Base-by-base conservation (phyloP, 2,329 filamentous ascomycete genomes). In the Fusarium austroafricanum region DNA sequence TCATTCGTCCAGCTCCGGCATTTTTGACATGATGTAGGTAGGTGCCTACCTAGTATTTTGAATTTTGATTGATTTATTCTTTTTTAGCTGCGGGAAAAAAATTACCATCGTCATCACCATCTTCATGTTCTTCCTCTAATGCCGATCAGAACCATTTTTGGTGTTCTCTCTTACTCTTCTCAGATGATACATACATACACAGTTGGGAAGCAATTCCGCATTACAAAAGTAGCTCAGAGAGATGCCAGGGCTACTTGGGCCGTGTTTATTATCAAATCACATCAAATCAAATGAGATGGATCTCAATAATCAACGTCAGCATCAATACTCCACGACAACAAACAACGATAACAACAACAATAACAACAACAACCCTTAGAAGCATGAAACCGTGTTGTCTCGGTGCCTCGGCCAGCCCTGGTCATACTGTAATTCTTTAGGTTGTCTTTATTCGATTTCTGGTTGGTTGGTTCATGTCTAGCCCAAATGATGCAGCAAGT, bases 391-490 rank as follows among this genome's bases (percentile, higher is more conserved):
- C 49, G 45, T 43, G 49, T 45, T 49, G 55, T 50, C 18, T 62
- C 44, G 52, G 44, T 56, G 38, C 61, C 47, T 70, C 61, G 49
- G 49, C 45, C 55, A 53, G 54, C 50, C 51, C 55, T 57, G 46
- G 54, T 54, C n/a, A 20, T 47, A n/a, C n/a, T n/a, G n/a, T n/a
- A 39, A 46, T 63, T 28, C 50, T 63, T 51, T 38, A 52, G 29
- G 56, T 51, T 51, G 47, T 43, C 64, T 54, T 52, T 29, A 44
- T 31, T 31, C 43, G 31, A 51, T 40, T 23, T 64, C 52, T 57
- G 56, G 60, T 71, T 71, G 65, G 71, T 61, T 56, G 14, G 46
- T 43, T 66, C 56, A 61, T 12, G 42, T 58, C 61, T 53, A 72
- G 57, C 55, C 65, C 54, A 66, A 55, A 51, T 64, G 52, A 61